A percentile compares a stretch with the other conserved stretches of the same genome.
phyloP scores from a whole-genome alignment of 2,329 filamentous ascomycete species.

The Dothistroma pini region DNA sequence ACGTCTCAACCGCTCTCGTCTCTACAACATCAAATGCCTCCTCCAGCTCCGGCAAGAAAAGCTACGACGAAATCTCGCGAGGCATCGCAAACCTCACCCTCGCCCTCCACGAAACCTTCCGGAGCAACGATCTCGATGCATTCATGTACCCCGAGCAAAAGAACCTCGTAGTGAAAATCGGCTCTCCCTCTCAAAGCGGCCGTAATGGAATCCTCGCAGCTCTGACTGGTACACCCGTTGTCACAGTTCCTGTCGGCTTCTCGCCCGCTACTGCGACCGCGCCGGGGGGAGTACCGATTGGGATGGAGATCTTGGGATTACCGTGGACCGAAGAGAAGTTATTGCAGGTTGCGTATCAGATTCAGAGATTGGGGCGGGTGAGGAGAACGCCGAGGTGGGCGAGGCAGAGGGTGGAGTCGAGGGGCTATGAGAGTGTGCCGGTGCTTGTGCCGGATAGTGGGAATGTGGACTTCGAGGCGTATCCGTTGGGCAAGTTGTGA shows the following conservation, averaged over 20 bases:
- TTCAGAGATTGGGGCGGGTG: slow-evolving; percentile 47
- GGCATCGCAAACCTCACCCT: slow-evolving; percentile 53
- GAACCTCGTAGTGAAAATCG: slow-evolving; percentile 59
- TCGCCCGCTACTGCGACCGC: slow-evolving; percentile 48
- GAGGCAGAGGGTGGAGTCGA: slow-evolving; percentile 38
- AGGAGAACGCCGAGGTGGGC: slow-evolving; percentile 49
- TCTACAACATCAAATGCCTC: not conserved
- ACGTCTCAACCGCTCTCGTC: slow-evolving; percentile 43
- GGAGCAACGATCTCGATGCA: slow-evolving; percentile 50
- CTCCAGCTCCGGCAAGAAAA: not conserved
- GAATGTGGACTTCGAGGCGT: slow-evolving; percentile 42
- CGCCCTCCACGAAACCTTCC: slow-evolving; percentile 51
- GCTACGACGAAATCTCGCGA: slow-evolving; percentile 46
- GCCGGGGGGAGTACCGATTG: slow-evolving; percentile 58
- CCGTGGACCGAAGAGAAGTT: slow-evolving; percentile 55
- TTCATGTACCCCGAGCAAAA: slow-evolving; percentile 63
- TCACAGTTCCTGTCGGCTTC: slow-evolving; percentile 54
- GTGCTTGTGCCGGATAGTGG: slow-evolving; percentile 41
- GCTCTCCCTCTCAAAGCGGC: slow-evolving; percentile 55
- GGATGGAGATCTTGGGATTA: slow-evolving; percentile 60
- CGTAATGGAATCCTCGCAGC: slow-evolving; percentile 57
- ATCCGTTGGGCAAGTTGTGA: slow-evolving; percentile 44
- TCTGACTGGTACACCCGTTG: slow-evolving; percentile 51
- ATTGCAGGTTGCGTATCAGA: slow-evolving; percentile 51
- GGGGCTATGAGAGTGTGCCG: slow-evolving; percentile 44